Conservation (phyloP, 345 rosid genomes). For the Eucalyptus sp. region DNA sequence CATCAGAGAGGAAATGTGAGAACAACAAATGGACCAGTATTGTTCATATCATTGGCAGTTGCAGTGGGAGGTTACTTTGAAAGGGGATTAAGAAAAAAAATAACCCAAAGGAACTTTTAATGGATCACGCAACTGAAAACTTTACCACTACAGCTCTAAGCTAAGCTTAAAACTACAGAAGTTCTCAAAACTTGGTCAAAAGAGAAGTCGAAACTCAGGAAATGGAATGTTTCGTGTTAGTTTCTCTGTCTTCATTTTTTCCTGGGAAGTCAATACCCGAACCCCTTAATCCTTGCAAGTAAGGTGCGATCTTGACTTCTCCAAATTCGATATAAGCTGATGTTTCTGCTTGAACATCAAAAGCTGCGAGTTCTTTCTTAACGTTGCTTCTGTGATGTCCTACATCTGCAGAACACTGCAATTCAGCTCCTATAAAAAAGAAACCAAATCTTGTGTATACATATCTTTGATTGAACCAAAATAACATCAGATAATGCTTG, state of each 20-base stretch:
- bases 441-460: neutral
- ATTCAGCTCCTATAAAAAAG: neutral
- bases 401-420: neutral
- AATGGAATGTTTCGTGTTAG: neutral
- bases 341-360: neutral
- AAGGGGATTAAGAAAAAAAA: neutral
- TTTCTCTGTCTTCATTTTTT: neutral
- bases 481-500: neutral
- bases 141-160: neutral
- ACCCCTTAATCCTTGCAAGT: conserved; percentile 15
- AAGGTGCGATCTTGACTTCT: conserved; percentile 54
- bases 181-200: neutral
- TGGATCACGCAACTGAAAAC: neutral
- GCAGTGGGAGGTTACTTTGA: neutral
- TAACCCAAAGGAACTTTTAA: neutral
- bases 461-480: neutral
- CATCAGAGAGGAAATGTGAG: neutral
- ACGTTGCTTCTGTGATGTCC: neutral
- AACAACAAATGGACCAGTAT: neutral
- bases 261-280: conserved; percentile 76
- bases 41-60: neutral
- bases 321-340: neutral
- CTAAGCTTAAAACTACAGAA: neutral
- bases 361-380: neutral
- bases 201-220: neutral